Base-by-base conservation (phyloP, 2,329 filamentous ascomycete species). In the Aspergillus sergii region DNA sequence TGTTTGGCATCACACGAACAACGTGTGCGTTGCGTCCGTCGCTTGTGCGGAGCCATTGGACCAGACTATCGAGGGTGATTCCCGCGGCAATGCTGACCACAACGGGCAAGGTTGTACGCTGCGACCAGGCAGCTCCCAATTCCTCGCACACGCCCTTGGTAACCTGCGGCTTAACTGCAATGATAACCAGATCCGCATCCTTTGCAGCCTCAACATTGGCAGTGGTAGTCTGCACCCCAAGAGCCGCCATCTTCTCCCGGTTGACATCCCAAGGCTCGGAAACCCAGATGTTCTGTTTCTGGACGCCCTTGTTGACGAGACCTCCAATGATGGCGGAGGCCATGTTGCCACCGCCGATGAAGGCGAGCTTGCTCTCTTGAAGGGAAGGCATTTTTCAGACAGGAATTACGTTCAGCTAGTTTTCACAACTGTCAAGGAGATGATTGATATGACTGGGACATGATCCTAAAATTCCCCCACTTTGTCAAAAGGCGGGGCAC, bases 291-390 rank as follows among this genome's bases (percentile, higher is more conserved):
- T 76, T 75, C 36, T 65, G 63, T 53, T 70, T 72, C 60, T 64
- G 62, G 57, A 76, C 69, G 64, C 70, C 72, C 23, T 73, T 72
- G 60, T 48, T 66, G 21, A 74, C 61, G 2, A 76, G 72, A 21
- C 75, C 75, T 51, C 71, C 68, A 57, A 76, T 76, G 32, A 76
- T 76, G 59, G 75, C 75, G 34, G 73, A 75, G 62, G 74, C 75
- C 75, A 76, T 76, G 67, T 76, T 76, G 64, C 75, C 75, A 30
- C 75, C 75, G 63, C 75, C 75, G 34, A 76, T 75, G 64, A 76
- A 76, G 73, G 73, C 72, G 63, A 76, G 64, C 45, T 71, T 73
- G 69, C 73, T 76, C 21, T 72, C 62, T 67, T 74, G 73, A 21
- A 76, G 69, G 58, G 72, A 67, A 6, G 71, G 68, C 72, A 55